Conservation (phyloP, 306 rosid species). For the Rosa rugosa region DNA sequence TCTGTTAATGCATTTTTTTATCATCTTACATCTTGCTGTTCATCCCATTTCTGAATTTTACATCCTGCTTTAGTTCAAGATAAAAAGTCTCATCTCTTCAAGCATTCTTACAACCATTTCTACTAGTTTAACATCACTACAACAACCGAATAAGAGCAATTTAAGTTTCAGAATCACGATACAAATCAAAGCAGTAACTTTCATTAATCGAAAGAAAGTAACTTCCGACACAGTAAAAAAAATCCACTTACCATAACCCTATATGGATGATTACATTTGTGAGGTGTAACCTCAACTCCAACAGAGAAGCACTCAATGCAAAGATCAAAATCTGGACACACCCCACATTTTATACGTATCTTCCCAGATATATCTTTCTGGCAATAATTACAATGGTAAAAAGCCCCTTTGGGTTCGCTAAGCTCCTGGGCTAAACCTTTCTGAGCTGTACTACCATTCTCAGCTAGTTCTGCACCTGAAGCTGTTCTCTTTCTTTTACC, state of each 20-base stretch:
- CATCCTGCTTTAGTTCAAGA: not conserved
- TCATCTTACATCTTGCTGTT: not conserved
- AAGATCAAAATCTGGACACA: conserved; percentile 55
- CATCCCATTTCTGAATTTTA: not conserved
- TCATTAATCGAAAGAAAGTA: not conserved
- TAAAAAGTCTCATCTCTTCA: not conserved
- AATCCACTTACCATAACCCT: conserved; percentile 53
- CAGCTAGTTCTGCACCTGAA: conserved; percentile 41
- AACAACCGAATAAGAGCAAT: not conserved
- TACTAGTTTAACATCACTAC: not conserved
- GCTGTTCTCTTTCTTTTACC: conserved; percentile 58
- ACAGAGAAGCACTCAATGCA: conserved; percentile 55
- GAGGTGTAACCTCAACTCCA: conserved; percentile 50
- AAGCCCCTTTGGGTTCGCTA: conserved; percentile 39
- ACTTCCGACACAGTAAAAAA: not conserved
- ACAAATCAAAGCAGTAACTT: not conserved
- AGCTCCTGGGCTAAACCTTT: conserved; percentile 29
- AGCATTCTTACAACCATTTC: not conserved
- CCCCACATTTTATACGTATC: conserved; percentile 42
- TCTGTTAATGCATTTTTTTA: not conserved
- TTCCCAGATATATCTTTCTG: conserved; percentile 53
- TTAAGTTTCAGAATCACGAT: not conserved
- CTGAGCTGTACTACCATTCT: conserved; percentile 16
- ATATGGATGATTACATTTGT: conserved; percentile 46
- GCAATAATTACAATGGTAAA: conserved; percentile 60